Conservation (phyloP, 2,329 filamentous ascomycete genomes). For the Penicillium brevicompactum region DNA sequence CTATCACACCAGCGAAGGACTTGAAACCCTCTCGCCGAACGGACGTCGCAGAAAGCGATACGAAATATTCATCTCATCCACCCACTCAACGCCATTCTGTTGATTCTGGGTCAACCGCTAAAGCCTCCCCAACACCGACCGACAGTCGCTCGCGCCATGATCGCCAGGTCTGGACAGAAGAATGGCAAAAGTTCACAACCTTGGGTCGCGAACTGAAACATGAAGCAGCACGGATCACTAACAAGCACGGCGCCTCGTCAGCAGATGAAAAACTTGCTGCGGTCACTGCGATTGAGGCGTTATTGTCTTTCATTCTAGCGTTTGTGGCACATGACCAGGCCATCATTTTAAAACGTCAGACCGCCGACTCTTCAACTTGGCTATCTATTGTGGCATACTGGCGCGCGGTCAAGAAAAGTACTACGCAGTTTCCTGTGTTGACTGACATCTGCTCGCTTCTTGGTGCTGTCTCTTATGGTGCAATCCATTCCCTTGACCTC, state of each 20-base stretch:
- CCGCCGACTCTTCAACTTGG: slow-evolving; percentile 48
- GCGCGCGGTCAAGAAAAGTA: slow-evolving; percentile 46
- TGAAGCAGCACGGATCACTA: slow-evolving; percentile 41
- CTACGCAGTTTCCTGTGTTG: slow-evolving; percentile 42
- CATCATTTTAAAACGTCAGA: slow-evolving; percentile 39
- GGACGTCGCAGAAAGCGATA: slow-evolving; percentile 44
- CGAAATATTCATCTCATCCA: slow-evolving; percentile 39
- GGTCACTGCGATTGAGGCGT: slow-evolving; percentile 46
- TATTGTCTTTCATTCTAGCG: slow-evolving; percentile 52
- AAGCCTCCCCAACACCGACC: slow-evolving; percentile 31
- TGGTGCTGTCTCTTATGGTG: slow-evolving; percentile 50
- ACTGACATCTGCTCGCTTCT: slow-evolving; percentile 49
- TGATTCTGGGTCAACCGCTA: slow-evolving; percentile 27
- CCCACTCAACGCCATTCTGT: slow-evolving; percentile 32
- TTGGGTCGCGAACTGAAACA: slow-evolving; percentile 51
- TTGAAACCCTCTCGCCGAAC: slow-evolving; percentile 43
- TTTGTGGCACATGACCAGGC: slow-evolving; percentile 47
- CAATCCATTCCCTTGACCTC: slow-evolving; percentile 48
- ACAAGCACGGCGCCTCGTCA: slow-evolving; percentile 31
- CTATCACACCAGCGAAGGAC: slow-evolving; percentile 49
- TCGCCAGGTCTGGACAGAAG: slow-evolving; percentile 45
- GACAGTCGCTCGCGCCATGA: slow-evolving; percentile 36
- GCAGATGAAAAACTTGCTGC: slow-evolving; percentile 41
- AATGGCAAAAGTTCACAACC: slow-evolving; percentile 45
- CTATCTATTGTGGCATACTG: slow-evolving; percentile 51